Evolutionary conservation across 805 yeast species (phyloP), one percentile per base, ranked within the genome.

Genomic region (Jamesozyma spencerorum): DNA sequence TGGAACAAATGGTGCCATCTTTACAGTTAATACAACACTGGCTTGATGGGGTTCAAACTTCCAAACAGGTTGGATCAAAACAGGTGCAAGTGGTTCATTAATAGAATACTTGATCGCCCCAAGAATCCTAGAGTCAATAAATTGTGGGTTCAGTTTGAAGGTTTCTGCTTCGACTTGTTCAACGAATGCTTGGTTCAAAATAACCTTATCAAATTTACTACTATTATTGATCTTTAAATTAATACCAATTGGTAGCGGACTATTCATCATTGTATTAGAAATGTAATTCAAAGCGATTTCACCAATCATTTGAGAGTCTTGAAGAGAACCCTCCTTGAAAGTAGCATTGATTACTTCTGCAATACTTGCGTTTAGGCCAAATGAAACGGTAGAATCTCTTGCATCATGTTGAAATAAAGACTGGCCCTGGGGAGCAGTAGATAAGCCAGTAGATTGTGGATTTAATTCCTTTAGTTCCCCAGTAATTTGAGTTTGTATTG

Each of bases 291-390:
- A 74, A 0, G 95, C 95, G 49, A 88, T 69, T 63, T 90, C 97
- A 39, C 97, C 97, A 41, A 81, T 71, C 11, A 80, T 70, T 54
- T 80, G 78, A 6, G 85, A 73, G 28, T 75, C 71, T 11, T 62
- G 58, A 29, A 79, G 64, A 34, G 63, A 62, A 15, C 94, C 95
- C 53, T 80, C 85, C 47, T 74, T 76, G 60, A 79, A 79, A 15
- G 73, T 70, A 4, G 86, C 95, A 55, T 77, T 80, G 47, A 85
- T 69, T 11, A 83, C 78, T 64, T 90, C 97, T n/a, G 92, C 88
- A 47, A 87, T 67, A 36, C 94, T 81, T 2, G 88, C 79, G 51
- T 81, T 85, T 49, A 90, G 66, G 2, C 92, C 94, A n/a, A 77
- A 72, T 34, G 60, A 56, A 14, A 53, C 43, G 8, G 20, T 10